These are phyloP conservation scores for Boletus tylopilopsis DNA, from an alignment of 768 basidiomycete species.

Conservation along the genomic window DNA sequence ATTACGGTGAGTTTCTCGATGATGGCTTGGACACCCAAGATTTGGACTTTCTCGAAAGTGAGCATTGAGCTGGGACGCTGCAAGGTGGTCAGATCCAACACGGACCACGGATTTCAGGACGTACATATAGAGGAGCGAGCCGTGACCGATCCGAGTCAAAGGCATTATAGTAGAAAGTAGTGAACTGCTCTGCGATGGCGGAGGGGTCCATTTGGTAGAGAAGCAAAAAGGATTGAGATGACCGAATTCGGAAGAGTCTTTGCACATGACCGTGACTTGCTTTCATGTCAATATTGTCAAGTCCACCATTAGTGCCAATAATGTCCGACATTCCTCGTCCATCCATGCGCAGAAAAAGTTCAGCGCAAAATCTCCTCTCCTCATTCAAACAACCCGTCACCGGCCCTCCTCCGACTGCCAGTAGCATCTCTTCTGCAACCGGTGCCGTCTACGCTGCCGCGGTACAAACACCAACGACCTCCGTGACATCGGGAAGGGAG, in stretches of 20 bases:
- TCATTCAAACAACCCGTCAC: slow-evolving; percentile 52
- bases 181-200: slow-evolving; percentile 73
- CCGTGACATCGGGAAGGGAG: slow-evolving; percentile 47
- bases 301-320: slow-evolving; percentile 10
- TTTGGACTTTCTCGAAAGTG: slow-evolving; percentile 65
- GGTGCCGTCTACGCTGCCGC: slow-evolving; percentile 38
- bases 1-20: slow-evolving; percentile 70
- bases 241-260: slow-evolving; percentile 26
- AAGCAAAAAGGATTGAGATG: no score
- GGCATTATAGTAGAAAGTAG: slow-evolving; percentile 75
- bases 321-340: slow-evolving; percentile 43
- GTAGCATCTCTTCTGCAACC: slow-evolving; percentile 33
- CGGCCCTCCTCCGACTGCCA: slow-evolving; percentile 25
- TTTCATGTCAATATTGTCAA: no score
- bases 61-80: slow-evolving; percentile 85
- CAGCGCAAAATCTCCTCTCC: slow-evolving; percentile 77
- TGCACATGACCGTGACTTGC: no score
- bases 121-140: slow-evolving; percentile 73
- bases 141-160: slow-evolving; percentile 63
- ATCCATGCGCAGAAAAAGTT: slow-evolving; percentile 78
- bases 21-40: slow-evolving; percentile 55
- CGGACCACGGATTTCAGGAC: slow-evolving; percentile 34
- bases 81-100: slow-evolving; percentile 21
- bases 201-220: slow-evolving; percentile 54
- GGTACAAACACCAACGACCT: slow-evolving; percentile 35